Conservation (phyloP, 1,284 basidiomycete species). For the Sanghuangporus weigelae region DNA sequence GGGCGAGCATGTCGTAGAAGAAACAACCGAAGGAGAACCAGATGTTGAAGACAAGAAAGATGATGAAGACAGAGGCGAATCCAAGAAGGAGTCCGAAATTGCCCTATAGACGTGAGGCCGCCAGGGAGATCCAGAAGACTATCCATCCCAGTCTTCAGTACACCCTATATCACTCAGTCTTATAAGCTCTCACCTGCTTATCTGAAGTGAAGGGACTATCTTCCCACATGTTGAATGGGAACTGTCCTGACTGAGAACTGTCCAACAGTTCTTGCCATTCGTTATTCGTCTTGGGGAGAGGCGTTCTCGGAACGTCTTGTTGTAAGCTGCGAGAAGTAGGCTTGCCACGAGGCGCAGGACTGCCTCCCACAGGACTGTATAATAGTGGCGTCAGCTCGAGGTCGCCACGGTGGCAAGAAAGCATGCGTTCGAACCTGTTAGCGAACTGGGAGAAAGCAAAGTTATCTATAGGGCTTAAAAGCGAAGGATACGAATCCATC, state of each 20-base stretch:
- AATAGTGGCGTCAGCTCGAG: not conserved
- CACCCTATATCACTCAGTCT: not conserved
- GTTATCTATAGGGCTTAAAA: conserved; percentile 18
- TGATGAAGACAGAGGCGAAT: conserved; percentile 16
- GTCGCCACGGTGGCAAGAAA: not conserved
- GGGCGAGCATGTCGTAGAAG: conserved; percentile 17
- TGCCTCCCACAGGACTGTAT: not conserved
- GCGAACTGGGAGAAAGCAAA: conserved; percentile 15
- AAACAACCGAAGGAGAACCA: conserved; percentile 3
- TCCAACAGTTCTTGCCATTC: conserved; percentile 15
- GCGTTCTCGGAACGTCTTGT: conserved; percentile 5
- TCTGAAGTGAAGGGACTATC: not conserved
- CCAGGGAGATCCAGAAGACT: conserved; percentile 9
- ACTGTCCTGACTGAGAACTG: conserved; percentile 4
- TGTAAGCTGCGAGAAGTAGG: not conserved
- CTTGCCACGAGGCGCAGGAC: not conserved
- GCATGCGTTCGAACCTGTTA: not conserved
- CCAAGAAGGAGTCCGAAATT: conserved; percentile 10
- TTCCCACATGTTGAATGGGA: conserved; percentile 11
- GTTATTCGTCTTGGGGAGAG: not conserved
- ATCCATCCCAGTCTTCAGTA: not conserved
- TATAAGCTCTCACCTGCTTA: conserved; percentile 1
- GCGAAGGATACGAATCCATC: conserved; percentile 13
- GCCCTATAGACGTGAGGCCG: conserved; percentile 7
- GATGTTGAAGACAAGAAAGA: conserved; percentile 12